Base-by-base conservation (phyloP, 106 monocot genomes). In the Hemerocallis citrina region DNA sequence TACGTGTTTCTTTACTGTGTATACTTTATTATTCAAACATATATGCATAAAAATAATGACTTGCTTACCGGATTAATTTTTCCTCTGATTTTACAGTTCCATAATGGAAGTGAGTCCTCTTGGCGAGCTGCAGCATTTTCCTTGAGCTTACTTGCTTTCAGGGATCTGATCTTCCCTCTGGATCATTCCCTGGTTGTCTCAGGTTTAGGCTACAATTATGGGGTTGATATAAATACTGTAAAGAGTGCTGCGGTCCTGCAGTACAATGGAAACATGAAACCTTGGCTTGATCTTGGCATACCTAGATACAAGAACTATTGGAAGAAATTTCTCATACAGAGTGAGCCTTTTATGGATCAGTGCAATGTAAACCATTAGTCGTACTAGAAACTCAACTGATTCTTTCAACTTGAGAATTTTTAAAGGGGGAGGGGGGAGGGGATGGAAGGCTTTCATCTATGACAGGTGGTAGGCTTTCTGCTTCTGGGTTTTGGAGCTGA, bases 241-340 rank as follows among this genome's bases (percentile, higher is more conserved):
- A 33, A 66, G 48, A 79, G 64, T 17, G 66, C 63, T 24, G 48
- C 54, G 9, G 64, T 73, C 21, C 48, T 87, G 64, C 87, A 87
- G 67, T 87, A 82, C 39, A 79, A 79, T 64, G 87, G 87, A 55
- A 87, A 87, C 63, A 82, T 87, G 87, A 87, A 87, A 59, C 87
- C 87, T 65, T 87, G 87, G 87, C 76, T 87, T 49, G 87, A 87
- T 20, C 62, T 87, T 11, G 87, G 87, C 35, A 74, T 82, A 48
- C 79, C 79, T 9, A 67, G 32, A 28, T 87, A 82, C 73, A 82
- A 75, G 63, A 58, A n/a, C 11, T 79, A 82, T 70, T 87, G 87
- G 87, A 72, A 45, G 49, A 82, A 70, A 35, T 87, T 73, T 55
- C 67, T 87, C 21, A 72, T 58, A 0, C 68, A 45, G 59, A 70